Evolutionary conservation across 2,329 filamentous ascomycete species (phyloP).

Genomic region (Arthroderma sp.): DNA sequence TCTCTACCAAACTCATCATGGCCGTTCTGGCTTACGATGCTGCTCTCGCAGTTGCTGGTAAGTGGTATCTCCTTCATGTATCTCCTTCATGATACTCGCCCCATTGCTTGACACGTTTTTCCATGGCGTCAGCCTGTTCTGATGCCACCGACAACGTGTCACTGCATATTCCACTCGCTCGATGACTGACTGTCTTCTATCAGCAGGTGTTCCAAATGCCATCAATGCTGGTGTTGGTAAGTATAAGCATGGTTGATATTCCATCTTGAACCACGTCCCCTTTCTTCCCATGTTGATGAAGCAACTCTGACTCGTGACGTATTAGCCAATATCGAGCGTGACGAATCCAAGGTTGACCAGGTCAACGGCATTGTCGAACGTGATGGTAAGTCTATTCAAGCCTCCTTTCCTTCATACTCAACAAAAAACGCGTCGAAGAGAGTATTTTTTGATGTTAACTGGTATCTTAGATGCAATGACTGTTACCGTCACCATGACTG

Average conservation of each 20-base stretch:
- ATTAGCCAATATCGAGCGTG: neutral
- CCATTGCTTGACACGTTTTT: neutral
- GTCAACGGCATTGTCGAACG: constrained; percentile 5
- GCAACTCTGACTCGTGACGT: neutral
- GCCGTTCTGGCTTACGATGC: constrained; percentile 17
- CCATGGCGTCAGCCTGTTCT: neutral
- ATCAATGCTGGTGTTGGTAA: neutral
- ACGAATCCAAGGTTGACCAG: neutral
- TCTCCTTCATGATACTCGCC: neutral
- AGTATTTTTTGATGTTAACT: neutral
- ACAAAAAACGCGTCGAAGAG: neutral
- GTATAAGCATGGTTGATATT: neutral
- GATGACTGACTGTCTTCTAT: neutral
- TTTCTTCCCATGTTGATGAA: neutral
- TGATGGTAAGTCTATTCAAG: constrained; percentile 8
- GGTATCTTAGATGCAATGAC: constrained; percentile 10
- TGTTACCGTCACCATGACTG: constrained; percentile 20
- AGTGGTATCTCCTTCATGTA: constrained; percentile 9
- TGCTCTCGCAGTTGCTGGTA: constrained; percentile 16
- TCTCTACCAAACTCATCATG: constrained; percentile 16
- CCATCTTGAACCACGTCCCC: neutral
- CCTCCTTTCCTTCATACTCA: neutral
- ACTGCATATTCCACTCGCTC: neutral
- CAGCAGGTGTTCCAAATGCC: neutral
- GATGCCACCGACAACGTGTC: neutral